phyloP scores from a whole-genome alignment of 768 basidiomycete species.

The Termitomyces sp. region DNA sequence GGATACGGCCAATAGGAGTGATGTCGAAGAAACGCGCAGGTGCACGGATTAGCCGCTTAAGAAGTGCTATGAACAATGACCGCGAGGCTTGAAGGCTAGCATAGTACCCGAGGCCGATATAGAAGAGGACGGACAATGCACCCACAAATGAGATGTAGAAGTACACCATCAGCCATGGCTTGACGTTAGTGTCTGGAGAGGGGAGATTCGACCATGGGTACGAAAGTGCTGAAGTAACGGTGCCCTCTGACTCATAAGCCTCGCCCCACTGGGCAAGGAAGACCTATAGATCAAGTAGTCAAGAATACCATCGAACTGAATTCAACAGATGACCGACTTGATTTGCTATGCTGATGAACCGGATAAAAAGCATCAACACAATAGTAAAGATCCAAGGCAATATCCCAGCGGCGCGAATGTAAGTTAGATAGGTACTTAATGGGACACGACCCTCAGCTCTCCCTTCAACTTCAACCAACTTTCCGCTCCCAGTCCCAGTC shows the following conservation, averaged over 20 bases:
- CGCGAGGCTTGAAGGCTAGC: slow-evolving; percentile 64
- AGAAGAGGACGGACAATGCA: slow-evolving; percentile 45
- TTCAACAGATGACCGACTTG: slow-evolving; percentile 36
- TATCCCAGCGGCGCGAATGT: slow-evolving; percentile 57
- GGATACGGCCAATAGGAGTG: slow-evolving; percentile 71
- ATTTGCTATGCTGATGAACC: slow-evolving; percentile 48
- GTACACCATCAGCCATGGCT: slow-evolving; percentile 63
- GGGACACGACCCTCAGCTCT: slow-evolving; percentile 65
- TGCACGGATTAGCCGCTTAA: slow-evolving; percentile 51
- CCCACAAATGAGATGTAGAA: slow-evolving; percentile 56
- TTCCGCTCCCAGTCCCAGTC: slow-evolving; percentile 29
- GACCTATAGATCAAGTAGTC: slow-evolving; percentile 29
- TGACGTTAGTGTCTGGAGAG: slow-evolving; percentile 51
- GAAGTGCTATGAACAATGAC: slow-evolving; percentile 48
- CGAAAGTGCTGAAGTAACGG: slow-evolving; percentile 12
- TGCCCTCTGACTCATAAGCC: slow-evolving; percentile 41
- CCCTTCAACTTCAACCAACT: slow-evolving; percentile 56
- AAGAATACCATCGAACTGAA: not conserved
- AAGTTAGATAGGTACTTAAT: slow-evolving; percentile 52
- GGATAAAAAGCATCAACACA: slow-evolving; percentile 46
- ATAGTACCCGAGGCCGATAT: slow-evolving; percentile 61
- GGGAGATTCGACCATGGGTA: slow-evolving; percentile 48
- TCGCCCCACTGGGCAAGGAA: slow-evolving; percentile 68
- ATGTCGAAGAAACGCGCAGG: slow-evolving; percentile 69
- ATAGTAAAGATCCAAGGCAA: slow-evolving; percentile 50